A percentile compares a stretch with the other conserved stretches of the same genome.
Conservation (phyloP, 371 early-diverging fungal genomes). For the Capniomyces stellatus region DNA sequence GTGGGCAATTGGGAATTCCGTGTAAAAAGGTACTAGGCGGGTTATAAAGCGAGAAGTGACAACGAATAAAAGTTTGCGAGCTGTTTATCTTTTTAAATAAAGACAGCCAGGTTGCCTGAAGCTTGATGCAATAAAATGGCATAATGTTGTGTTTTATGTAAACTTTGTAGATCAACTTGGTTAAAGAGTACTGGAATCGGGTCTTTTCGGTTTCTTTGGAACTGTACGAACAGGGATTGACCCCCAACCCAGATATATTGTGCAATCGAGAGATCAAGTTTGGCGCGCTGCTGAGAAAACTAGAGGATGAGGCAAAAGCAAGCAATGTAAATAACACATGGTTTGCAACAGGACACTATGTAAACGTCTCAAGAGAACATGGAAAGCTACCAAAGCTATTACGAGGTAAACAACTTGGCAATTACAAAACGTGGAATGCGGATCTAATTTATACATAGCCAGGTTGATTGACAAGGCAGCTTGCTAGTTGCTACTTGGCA, state of each 20-base stretch:
- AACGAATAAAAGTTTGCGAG: no score
- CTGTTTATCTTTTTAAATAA: no score
- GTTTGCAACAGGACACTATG: slow-evolving; percentile 87
- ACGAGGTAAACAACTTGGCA: slow-evolving; percentile 3
- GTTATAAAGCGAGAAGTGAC: no score
- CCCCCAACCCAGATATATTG: slow-evolving; percentile 84
- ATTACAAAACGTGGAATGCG: not conserved
- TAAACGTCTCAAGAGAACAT: slow-evolving; percentile 16
- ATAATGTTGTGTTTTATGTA: no score
- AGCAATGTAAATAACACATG: slow-evolving; percentile 20
- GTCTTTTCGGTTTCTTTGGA: slow-evolving; percentile 64
- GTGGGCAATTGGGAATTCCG: slow-evolving; percentile 40
- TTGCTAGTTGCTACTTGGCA: no score
- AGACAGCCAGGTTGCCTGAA: no score
- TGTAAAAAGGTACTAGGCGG: slow-evolving; percentile 31
- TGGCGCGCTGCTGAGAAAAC: slow-evolving; percentile 41
- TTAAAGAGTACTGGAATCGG: slow-evolving; percentile 76
- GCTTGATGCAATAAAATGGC: no score
- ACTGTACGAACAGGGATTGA: slow-evolving; percentile 48
- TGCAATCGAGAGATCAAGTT: slow-evolving; percentile 89
- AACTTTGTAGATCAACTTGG: slow-evolving; percentile 42
- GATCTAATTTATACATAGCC: no score
- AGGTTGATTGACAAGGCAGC: no score
- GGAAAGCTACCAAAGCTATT: not conserved
- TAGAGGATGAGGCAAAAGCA: slow-evolving; percentile 2